Base-by-base conservation (phyloP, 2,329 filamentous ascomycete species). In the Paecilomyces sp. region DNA sequence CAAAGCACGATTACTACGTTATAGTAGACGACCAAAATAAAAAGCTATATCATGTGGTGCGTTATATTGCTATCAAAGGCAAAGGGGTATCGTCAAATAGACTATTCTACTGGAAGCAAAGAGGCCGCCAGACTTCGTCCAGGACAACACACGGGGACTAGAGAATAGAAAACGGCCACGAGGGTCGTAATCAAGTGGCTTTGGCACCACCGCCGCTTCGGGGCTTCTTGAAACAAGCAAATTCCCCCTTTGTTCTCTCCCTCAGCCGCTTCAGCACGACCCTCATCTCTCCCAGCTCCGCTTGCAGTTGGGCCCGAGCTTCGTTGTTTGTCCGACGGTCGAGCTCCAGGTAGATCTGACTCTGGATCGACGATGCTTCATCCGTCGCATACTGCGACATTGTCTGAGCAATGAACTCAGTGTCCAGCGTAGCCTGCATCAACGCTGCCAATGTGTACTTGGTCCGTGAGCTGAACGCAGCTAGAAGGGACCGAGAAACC, bases 351-450 rank as follows among this genome's bases (percentile, higher is more conserved):
- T 97, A 99, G 55, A 99, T 93, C 72, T 92, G 86, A 66, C 89
- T 89, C 77, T 97, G 94, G 13, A 90, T 82, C 71, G 92, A 86
- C 7, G 86, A 87, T 2, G 92, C 91, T 56, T 86, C 83, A 60
- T 96, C 89, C 0, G 91, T 94, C 0, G 91, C 94, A 74, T 95
- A 99, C 66, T 92, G 88, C 62, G 85, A 90, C 34, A 99, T 83
- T 4, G 93, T 97, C 78, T 99, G 94, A 0, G 92, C 91, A 60
- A 97, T 88, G 71, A 99, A 97, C 75, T 99, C 94, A 1, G 97
- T 92, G 70, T 99, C 94, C 1, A 99, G 85, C 0, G 94, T 99
- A 1, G 95, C 95, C 76, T 99, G 95, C 88, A 97, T 96, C 56
- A 99, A 84, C 6, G 90, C 88, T 4, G 88, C 82, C 0, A 99